These are phyloP conservation scores for Toxicodendron radicans DNA, from an alignment of 345 rosid genomes.

Conservation along the genomic window DNA sequence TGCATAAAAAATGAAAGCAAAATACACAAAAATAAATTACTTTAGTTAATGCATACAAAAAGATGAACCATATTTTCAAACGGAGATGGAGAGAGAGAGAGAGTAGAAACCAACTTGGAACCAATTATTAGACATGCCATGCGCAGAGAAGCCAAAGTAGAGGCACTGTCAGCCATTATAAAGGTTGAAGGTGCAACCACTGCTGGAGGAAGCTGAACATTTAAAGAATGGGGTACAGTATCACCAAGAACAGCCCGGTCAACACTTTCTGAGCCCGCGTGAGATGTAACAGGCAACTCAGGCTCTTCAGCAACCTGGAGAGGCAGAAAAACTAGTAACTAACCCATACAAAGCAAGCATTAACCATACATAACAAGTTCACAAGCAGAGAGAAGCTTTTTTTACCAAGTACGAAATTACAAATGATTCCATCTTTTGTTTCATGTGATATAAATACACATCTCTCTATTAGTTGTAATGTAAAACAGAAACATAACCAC, in stretches of 20 bases:
- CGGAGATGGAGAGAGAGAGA: background rate
- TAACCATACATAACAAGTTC: background rate
- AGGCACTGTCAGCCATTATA: constrained; percentile 65
- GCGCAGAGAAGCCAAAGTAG: constrained; percentile 85
- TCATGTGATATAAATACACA: background rate
- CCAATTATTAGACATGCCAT: constrained; percentile 49
- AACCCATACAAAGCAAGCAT: background rate
- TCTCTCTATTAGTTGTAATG: background rate
- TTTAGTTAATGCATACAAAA: background rate
- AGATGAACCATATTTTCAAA: background rate
- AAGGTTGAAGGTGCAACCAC: constrained; percentile 60
- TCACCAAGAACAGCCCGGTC: constrained; percentile 53
- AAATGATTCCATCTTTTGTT: background rate
- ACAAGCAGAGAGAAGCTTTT: background rate
- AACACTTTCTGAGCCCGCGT: constrained; percentile 52
- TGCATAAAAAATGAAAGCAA: background rate
- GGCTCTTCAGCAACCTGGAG: constrained; percentile 71
- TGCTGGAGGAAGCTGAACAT: constrained; percentile 50
- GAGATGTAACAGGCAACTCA: constrained; percentile 48
- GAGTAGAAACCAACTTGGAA: constrained; percentile 7
- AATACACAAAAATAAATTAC: background rate
- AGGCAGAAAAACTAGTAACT: constrained; percentile 17
- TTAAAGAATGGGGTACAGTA: constrained; percentile 49
- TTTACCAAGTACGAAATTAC: background rate
- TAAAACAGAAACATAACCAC: constrained; percentile 1